A percentile compares a stretch with the other conserved stretches of the same genome.
Conservation (phyloP, 108 stramenopile species). For the Skeletonema costatum region DNA sequence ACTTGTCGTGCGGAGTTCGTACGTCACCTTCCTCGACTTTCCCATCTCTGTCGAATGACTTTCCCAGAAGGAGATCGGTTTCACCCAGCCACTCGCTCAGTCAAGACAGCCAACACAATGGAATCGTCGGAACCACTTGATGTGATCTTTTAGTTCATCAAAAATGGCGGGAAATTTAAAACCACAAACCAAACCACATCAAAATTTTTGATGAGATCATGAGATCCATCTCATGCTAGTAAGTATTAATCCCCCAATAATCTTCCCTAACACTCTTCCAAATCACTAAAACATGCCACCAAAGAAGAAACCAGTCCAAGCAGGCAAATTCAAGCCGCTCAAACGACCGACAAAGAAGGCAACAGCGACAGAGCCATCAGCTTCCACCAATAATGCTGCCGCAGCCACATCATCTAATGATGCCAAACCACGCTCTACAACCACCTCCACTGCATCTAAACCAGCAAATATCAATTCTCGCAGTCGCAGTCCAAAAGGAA, state of each 20-base stretch:
- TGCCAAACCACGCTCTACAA: conserved; percentile 9
- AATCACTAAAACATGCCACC: conserved; percentile 21
- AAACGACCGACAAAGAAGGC: conserved; percentile 63
- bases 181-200: too few species aligned
- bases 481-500: conserved; percentile 2
- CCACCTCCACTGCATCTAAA: conserved; percentile 1
- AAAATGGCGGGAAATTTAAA: too few species aligned
- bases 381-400: conserved; percentile 14
- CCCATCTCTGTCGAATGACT: neutral
- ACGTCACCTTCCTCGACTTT: neutral
- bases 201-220: too few species aligned
- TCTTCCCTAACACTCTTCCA: neutral
- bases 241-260: neutral
- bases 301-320: conserved; percentile 68
- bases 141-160: too few species aligned
- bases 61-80: too few species aligned
- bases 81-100: too few species aligned
- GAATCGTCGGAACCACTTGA: too few species aligned
- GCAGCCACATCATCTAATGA: conserved; percentile 6
- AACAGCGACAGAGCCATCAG: conserved; percentile 17
- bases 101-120: too few species aligned
- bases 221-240: neutral
- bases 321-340: conserved; percentile 84
- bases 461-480: neutral
- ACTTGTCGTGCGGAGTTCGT: neutral